phyloP scores from a whole-genome alignment of 2,329 filamentous ascomycete species.

The Penicillium sp. region DNA sequence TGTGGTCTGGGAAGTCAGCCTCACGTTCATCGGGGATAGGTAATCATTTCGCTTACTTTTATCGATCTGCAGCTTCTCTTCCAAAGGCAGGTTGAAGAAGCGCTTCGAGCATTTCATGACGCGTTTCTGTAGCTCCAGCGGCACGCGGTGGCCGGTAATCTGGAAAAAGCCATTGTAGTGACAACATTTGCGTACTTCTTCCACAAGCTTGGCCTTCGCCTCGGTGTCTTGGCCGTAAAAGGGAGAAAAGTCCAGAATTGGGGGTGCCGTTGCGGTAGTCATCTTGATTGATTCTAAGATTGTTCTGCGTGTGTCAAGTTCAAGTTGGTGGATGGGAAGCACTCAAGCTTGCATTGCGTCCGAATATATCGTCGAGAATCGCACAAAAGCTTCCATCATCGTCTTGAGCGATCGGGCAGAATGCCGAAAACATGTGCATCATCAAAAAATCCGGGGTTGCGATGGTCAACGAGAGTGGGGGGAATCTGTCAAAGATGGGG shows the following conservation, averaged over 20 bases:
- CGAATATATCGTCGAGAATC: conserved; percentile 13
- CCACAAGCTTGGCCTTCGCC: conserved; percentile 34
- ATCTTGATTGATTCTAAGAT: conserved; percentile 27
- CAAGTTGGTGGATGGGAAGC: neutral
- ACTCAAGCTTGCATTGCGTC: conserved; percentile 19
- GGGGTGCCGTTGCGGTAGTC: conserved; percentile 31
- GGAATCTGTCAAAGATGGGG: conserved; percentile 31
- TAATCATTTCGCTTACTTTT: conserved; percentile 30
- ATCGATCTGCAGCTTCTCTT: conserved; percentile 46
- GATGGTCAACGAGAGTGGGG: conserved; percentile 6
- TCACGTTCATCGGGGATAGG: neutral
- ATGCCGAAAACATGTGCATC: conserved; percentile 27
- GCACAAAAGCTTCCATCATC: neutral
- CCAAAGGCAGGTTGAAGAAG: conserved; percentile 47
- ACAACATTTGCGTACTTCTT: conserved; percentile 31
- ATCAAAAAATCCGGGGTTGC: neutral
- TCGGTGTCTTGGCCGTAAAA: conserved; percentile 35
- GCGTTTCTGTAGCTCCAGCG: conserved; percentile 41
- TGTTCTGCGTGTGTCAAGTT: conserved; percentile 5
- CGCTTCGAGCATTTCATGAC: conserved; percentile 45
- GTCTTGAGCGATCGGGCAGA: conserved; percentile 14
- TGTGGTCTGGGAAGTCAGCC: conserved; percentile 33
- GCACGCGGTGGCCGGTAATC: conserved; percentile 47
- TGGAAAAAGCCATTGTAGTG: conserved; percentile 51
- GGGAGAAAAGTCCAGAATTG: conserved; percentile 39